A percentile compares a stretch with the other conserved stretches of the same genome.
Evolutionary conservation across 352 stramenopile genomes (phyloP).

Genomic region (Pythium myriotylum): DNA sequence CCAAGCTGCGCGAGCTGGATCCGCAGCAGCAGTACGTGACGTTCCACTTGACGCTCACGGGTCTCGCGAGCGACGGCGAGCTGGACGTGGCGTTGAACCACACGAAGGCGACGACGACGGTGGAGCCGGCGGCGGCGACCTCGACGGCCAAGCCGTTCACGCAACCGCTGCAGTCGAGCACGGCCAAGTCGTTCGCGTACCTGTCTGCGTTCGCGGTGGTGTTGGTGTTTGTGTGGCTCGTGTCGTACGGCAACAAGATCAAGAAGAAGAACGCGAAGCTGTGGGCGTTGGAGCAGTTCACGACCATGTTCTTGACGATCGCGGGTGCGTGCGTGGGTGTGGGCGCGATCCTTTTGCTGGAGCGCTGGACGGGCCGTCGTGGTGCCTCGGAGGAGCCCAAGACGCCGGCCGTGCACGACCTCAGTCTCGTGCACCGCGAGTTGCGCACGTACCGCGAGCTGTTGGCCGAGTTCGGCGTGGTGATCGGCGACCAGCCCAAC

Average conservation of each 20-base stretch:
- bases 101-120: constrained; percentile 26
- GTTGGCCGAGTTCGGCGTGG: constrained; percentile 11
- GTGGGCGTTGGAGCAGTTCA: constrained; percentile 30
- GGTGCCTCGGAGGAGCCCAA: too few relatives aligned
- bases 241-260: constrained; percentile 35
- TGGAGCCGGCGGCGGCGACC: constrained; percentile 1
- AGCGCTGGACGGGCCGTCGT: constrained; percentile 14
- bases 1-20: constrained; percentile 34
- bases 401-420: neutral
- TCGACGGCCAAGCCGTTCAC: constrained; percentile 16
- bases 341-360: constrained; percentile 2
- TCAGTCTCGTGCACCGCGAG: constrained; percentile 10
- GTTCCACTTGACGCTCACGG: constrained; percentile 33
- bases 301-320: constrained; percentile 20
- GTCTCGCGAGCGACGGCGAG: constrained; percentile 1
- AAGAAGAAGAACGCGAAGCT: constrained; percentile 10
- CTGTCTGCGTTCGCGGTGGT: constrained; percentile 8
- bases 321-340: neutral
- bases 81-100: constrained; percentile 14
- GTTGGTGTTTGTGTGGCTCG: constrained; percentile 2
- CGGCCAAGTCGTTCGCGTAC: constrained; percentile 9
- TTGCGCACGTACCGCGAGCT: constrained; percentile 19
- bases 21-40: constrained; percentile 30
- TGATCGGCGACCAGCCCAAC: constrained; percentile 15
- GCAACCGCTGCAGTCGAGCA: constrained; percentile 19